phyloP scores from a whole-genome alignment of 1,284 basidiomycete genomes.

The Amylostereum chailletii region DNA sequence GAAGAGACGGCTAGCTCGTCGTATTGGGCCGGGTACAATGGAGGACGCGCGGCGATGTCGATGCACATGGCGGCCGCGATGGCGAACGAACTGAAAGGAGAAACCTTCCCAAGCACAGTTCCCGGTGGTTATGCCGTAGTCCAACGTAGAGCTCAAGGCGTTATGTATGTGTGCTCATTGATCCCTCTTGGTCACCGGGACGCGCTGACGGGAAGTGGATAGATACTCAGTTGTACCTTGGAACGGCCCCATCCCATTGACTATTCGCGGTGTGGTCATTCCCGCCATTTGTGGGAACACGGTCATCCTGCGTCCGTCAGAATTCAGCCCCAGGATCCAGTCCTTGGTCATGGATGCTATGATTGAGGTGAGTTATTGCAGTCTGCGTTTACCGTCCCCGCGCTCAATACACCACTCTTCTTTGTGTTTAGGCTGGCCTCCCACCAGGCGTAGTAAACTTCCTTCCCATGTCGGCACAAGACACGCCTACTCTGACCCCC shows the following conservation, averaged over 20 bases:
- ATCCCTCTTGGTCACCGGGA: background rate
- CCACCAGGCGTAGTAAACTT: slow-evolving; percentile 57
- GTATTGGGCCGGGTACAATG: slow-evolving; percentile 16
- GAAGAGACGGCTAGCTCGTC: slow-evolving; percentile 32
- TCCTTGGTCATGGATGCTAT: slow-evolving; percentile 40
- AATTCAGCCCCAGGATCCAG: slow-evolving; percentile 44
- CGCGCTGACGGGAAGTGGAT: background rate
- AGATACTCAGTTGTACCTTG: slow-evolving; percentile 21
- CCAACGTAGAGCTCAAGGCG: slow-evolving; percentile 22
- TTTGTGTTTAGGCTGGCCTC: slow-evolving; percentile 37
- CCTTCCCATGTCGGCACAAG: slow-evolving; percentile 41
- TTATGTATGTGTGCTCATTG: slow-evolving; percentile 18
- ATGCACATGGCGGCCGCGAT: slow-evolving; percentile 14
- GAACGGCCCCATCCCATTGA: slow-evolving; percentile 39
- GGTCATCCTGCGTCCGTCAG: slow-evolving; percentile 52
- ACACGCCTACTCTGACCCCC: slow-evolving; percentile 35
- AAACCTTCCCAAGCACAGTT: slow-evolving; percentile 20
- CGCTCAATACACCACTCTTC: no score
- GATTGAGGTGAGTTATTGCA: slow-evolving; percentile 24
- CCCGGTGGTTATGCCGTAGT: slow-evolving; percentile 24
- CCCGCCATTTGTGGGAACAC: slow-evolving; percentile 60
- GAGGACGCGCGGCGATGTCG: background rate
- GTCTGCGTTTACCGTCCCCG: no score
- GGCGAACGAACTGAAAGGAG: slow-evolving; percentile 19
- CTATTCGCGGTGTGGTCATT: slow-evolving; percentile 39